These are phyloP conservation scores for Neurospora sp. DNA, from an alignment of 495 filamentous ascomycete genomes.

Conservation along the genomic window DNA sequence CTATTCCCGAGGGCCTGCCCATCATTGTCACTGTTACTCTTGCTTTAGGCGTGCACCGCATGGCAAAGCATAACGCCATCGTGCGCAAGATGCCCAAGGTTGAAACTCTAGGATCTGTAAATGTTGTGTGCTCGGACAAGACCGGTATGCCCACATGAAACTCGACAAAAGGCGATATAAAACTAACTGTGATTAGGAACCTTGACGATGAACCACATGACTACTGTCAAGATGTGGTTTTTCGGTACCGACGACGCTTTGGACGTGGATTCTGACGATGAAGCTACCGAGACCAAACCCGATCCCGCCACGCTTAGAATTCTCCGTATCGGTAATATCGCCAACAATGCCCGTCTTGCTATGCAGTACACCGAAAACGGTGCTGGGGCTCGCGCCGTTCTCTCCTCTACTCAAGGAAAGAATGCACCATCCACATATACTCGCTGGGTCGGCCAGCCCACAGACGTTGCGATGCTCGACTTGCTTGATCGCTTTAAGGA, in stretches of 20 bases:
- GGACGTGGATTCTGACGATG: slow-evolving; percentile 62
- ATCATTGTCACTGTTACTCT: slow-evolving; percentile 98
- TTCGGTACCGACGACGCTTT: slow-evolving; percentile 62
- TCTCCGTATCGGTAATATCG: slow-evolving; percentile 84
- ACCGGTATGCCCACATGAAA: slow-evolving; percentile 44
- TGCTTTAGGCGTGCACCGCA: slow-evolving; percentile 85
- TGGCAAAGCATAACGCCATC: slow-evolving; percentile 89
- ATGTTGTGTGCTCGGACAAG: slow-evolving; percentile 98
- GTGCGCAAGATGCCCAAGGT: slow-evolving; percentile 92
- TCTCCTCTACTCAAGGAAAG: slow-evolving; percentile 62
- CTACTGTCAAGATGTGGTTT: slow-evolving; percentile 92
- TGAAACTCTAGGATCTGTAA: slow-evolving; percentile 94
- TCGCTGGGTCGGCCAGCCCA: slow-evolving; percentile 93
- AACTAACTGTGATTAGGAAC: slow-evolving; percentile 45
- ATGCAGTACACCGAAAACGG: slow-evolving; percentile 44
- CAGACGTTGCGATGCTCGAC: slow-evolving; percentile 91
- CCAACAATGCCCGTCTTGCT: slow-evolving; percentile 83
- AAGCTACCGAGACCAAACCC: slow-evolving; percentile 46
- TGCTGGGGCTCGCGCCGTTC: slow-evolving; percentile 59
- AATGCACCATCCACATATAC: slow-evolving; percentile 56
- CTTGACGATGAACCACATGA: slow-evolving; percentile 96
- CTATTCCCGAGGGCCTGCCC: slow-evolving; percentile 92
- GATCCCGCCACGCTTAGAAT: slow-evolving; percentile 68
- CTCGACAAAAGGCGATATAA: neutral
- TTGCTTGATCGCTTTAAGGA: slow-evolving; percentile 81